Base-by-base conservation (phyloP, 2,329 filamentous ascomycete genomes). In the Diplodia seriata region DNA sequence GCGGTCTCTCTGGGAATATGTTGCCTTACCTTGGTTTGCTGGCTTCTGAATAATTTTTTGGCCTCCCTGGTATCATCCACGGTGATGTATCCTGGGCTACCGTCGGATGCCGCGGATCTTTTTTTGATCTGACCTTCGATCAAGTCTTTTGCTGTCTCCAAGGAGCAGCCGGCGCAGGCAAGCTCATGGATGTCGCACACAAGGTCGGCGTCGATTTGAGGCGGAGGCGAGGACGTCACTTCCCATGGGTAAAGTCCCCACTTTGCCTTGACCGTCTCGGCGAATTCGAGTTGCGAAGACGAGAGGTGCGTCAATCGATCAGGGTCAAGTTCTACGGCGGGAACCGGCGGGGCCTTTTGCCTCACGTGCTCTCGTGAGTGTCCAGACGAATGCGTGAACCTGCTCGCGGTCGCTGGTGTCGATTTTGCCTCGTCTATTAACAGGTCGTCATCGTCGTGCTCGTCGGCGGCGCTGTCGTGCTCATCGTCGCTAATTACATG, bases 401-500 rank as follows among this genome's bases (percentile, higher is more conserved):
- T 33, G 26, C 9, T 62, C n/a, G 31, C 14, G 18, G 8, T 26
- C 12, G 26, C 31, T 51, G 59, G 59, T 20, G 59, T 63, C 20
- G 59, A 63, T 15, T 20, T 63, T 38, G 38, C 29, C 31, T 63
- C 59, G 59, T 51, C 59, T n/a, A 63, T 63, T 20, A 51, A 18
- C 11, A 63, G 31, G 54, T 56, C 54, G n/a, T 56, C 54, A 36
- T 56, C 54, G 31, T 40, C 33, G 31, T 56, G 15, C 14, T 40
- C 54, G 3, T 40, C 29, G 29, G 2, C 29, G 51, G 14, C n/a
- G n/a, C 51, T 26, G n/a, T 38, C 59, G 6, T 63, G 26, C 4
- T 63, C 59, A 4, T 63, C 59, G n/a, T 63, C 59, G 59, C 59
- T 63, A 12, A 63, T 51, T 14, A 63, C 12, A 4, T 51, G 59